Evolutionary conservation across 495 filamentous ascomycete species (phyloP).

Genomic region (Saxophila tyrrhenica): DNA sequence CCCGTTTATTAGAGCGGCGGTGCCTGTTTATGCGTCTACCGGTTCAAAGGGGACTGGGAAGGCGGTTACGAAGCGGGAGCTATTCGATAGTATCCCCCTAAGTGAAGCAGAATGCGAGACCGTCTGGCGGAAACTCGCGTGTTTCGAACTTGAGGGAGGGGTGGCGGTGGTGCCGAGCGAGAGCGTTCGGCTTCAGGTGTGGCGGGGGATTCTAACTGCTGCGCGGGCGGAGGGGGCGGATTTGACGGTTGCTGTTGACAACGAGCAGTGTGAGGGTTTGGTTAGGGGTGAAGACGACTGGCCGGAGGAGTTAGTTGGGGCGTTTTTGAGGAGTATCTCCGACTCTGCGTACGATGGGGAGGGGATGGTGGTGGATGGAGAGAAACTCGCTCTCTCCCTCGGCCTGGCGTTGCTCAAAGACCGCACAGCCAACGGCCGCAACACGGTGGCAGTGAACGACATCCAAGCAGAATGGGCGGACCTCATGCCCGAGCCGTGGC

Average conservation of each 20-base stretch:
- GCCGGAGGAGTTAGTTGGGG: conserved; percentile 34
- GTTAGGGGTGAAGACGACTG: conserved; percentile 20
- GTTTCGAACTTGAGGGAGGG: conserved; percentile 27
- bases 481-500: conserved; percentile 48
- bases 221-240: conserved; percentile 27
- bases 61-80: conserved; percentile 9
- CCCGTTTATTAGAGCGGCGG: conserved; percentile 18
- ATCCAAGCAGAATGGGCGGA: conserved; percentile 38
- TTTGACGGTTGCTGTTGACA: conserved; percentile 27
- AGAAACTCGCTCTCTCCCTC: conserved; percentile 25
- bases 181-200: conserved; percentile 20
- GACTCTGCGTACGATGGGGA: neutral
- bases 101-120: conserved; percentile 29
- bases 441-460: neutral
- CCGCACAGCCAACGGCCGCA: neutral
- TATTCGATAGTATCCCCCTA: conserved; percentile 30
- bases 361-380: conserved; percentile 17
- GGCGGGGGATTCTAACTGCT: conserved; percentile 24
- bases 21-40: conserved; percentile 22
- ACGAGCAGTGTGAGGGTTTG: neutral
- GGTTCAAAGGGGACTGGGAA: neutral
- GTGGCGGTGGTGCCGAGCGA: conserved; percentile 19
- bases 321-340: conserved; percentile 33
- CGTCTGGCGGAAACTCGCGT: conserved; percentile 27
- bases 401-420: neutral